phyloP scores from a whole-genome alignment of 1,139 yeast genomes.

The Pichia sp. region DNA sequence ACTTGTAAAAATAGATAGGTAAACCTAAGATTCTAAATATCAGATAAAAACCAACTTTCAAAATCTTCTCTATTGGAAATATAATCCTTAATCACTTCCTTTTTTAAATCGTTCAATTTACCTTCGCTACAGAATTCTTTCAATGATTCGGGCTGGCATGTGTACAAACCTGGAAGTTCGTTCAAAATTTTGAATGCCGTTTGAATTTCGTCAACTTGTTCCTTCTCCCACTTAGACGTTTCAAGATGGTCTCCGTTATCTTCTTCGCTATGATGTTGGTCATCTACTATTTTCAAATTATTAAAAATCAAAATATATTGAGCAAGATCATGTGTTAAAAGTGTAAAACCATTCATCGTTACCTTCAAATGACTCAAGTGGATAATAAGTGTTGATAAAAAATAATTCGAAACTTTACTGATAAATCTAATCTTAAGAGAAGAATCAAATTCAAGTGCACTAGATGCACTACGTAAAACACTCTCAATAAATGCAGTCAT shows the following conservation, averaged over 20 bases:
- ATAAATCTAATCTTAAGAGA: slow-evolving; percentile 19
- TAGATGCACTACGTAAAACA: slow-evolving; percentile 14
- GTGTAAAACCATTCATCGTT: slow-evolving; percentile 75
- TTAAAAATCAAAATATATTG: slow-evolving; percentile 71
- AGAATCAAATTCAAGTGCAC: slow-evolving; percentile 19
- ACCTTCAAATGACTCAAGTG: slow-evolving; percentile 76
- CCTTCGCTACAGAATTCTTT: slow-evolving; percentile 81
- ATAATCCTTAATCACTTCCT: slow-evolving; percentile 34
- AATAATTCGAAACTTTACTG: slow-evolving; percentile 50
- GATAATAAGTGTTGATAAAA: slow-evolving; percentile 54
- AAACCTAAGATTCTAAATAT: slow-evolving; percentile 12
- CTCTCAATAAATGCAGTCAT: slow-evolving; percentile 41
- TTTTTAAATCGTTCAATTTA: slow-evolving; percentile 62
- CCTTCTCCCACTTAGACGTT: slow-evolving; percentile 8
- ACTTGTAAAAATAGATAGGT: background rate
- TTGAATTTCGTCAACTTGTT: slow-evolving; percentile 36
- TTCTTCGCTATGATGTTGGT: background rate
- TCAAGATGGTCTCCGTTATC: background rate
- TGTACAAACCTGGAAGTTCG: slow-evolving; percentile 78
- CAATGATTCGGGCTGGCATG: slow-evolving; percentile 70
- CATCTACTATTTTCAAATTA: slow-evolving; percentile 36
- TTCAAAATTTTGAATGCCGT: slow-evolving; percentile 66
- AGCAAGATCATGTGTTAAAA: slow-evolving; percentile 78
- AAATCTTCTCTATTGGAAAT: slow-evolving; percentile 20
- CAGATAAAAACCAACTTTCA: slow-evolving; percentile 19